A percentile compares a stretch with the other conserved stretches of the same genome.
phyloP scores from a whole-genome alignment of 2,329 filamentous ascomycete species.

The Diaporthe sp. region DNA sequence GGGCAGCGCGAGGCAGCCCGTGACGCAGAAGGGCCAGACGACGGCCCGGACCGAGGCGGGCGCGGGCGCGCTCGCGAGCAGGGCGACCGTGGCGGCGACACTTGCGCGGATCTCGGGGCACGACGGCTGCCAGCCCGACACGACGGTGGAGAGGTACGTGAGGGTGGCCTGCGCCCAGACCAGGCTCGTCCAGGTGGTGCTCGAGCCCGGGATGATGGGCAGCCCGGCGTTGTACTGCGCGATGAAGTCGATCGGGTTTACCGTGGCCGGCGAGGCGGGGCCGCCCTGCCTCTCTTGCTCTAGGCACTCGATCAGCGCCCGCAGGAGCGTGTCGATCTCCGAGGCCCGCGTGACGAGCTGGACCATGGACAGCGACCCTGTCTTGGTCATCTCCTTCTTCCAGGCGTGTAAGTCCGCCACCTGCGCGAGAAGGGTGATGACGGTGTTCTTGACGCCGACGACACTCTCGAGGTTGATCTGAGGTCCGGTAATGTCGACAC shows the following conservation, averaged over 20 bases:
- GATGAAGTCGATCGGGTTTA: constrained; percentile 34
- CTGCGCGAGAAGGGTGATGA: constrained; percentile 66
- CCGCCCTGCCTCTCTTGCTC: constrained; percentile 49
- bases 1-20: constrained; percentile 54
- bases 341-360: constrained; percentile 55
- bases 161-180: constrained; percentile 65
- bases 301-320: constrained; percentile 49
- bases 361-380: constrained; percentile 59
- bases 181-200: not conserved
- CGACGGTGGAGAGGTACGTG: constrained; percentile 63
- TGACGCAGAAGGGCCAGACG: constrained; percentile 55
- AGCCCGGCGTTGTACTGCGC: constrained; percentile 9
- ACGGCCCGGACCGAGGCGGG: constrained; percentile 49
- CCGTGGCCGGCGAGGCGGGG: not conserved
- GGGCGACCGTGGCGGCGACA: constrained; percentile 42
- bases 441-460: constrained; percentile 71
- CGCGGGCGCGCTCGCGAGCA: constrained; percentile 41
- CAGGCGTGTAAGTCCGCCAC: constrained; percentile 67
- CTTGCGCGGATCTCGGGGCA: constrained; percentile 56
- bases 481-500: constrained; percentile 50
- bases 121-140: constrained; percentile 65
- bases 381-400: constrained; percentile 63
- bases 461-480: constrained; percentile 64
- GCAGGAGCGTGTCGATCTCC: constrained; percentile 56
- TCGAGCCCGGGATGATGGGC: constrained; percentile 7